phyloP scores from a whole-genome alignment of 2,329 filamentous ascomycete species.

The Fusarium odoratissimum region DNA sequence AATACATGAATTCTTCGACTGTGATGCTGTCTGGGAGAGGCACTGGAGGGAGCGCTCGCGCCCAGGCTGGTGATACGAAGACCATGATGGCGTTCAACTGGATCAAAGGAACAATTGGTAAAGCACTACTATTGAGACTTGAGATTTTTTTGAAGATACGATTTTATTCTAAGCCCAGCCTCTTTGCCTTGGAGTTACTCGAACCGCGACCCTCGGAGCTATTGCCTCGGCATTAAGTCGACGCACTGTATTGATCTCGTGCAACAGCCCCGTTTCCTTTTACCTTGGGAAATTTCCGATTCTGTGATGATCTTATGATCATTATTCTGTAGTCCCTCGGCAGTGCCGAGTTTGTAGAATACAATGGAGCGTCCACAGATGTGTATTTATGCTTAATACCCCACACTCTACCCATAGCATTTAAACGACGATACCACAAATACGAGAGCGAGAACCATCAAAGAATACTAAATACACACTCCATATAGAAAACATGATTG shows the following conservation, averaged over 20 bases:
- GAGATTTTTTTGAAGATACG: fast-evolving
- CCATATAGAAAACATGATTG: background rate
- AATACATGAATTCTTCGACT: background rate
- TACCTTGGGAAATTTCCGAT: background rate
- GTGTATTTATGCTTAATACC: background rate
- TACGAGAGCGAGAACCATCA: background rate
- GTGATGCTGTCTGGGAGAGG: background rate
- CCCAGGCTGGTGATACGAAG: background rate
- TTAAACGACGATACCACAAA: background rate
- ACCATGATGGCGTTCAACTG: background rate
- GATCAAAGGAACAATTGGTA: too few relatives aligned
- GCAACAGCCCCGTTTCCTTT: fast-evolving
- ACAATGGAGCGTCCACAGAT: background rate
- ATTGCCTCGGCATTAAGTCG: background rate
- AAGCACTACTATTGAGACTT: background rate
- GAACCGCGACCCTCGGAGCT: background rate
- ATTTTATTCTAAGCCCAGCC: background rate
- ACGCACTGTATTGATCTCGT: background rate
- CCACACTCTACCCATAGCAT: background rate
- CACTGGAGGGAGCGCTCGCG: background rate
- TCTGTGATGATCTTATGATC: background rate
- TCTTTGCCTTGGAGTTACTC: background rate
- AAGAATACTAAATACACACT: background rate
- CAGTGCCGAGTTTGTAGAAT: background rate
- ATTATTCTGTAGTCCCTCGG: background rate